A percentile compares a stretch with the other conserved stretches of the same genome.
phyloP scores from a whole-genome alignment of 306 rosid species.

The Cucurbita pepo region DNA sequence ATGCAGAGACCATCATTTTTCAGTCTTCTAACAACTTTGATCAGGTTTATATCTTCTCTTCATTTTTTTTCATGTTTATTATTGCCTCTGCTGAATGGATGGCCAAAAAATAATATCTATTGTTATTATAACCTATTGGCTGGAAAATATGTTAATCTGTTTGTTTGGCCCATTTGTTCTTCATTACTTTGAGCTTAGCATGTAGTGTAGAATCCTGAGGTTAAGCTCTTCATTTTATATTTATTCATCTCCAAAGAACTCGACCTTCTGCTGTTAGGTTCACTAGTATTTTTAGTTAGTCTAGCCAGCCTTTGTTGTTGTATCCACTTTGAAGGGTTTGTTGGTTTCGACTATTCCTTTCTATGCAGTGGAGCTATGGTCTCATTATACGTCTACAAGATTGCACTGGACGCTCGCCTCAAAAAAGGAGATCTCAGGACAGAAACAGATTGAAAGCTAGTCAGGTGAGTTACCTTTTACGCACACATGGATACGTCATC shows the following conservation, averaged over 20 bases:
- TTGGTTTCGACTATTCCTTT: conserved; percentile 7
- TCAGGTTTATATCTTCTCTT: conserved; percentile 48
- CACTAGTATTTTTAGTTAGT: not conserved
- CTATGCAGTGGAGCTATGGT: conserved; percentile 58
- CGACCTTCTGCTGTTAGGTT: not conserved
- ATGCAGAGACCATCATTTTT: conserved; percentile 45
- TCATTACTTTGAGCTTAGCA: not conserved
- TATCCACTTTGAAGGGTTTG: not conserved
- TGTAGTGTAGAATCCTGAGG: not conserved
- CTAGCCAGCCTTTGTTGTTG: not conserved
- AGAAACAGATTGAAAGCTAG: conserved; percentile 2
- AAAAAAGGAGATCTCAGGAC: conserved; percentile 27
- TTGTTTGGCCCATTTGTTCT: not conserved
- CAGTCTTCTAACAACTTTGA: conserved; percentile 27
- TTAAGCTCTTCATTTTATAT: not conserved
- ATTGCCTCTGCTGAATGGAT: not conserved
- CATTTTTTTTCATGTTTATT: not conserved
- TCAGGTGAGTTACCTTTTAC: not conserved
- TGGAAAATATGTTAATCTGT: not conserved
- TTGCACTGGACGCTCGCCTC: conserved; percentile 25
- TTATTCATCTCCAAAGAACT: not conserved
- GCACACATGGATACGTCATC: not conserved
- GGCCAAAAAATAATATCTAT: not conserved
- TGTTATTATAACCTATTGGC: not conserved
- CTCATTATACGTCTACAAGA: conserved; percentile 52